phyloP scores from a whole-genome alignment of 805 yeast species.

The Candida coleopterorum region DNA sequence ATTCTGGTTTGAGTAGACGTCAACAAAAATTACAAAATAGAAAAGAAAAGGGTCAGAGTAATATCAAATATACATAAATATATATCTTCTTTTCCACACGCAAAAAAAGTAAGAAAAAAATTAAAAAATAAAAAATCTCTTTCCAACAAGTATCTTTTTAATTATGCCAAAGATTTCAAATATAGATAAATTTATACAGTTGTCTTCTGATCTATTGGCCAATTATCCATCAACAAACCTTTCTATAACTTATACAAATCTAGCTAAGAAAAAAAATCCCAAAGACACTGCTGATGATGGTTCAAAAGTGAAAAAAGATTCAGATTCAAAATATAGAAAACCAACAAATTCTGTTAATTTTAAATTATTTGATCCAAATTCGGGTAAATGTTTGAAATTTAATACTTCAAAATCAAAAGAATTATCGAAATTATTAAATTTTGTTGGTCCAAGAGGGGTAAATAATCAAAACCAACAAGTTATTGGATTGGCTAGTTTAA shows the following conservation, averaged over 20 bases:
- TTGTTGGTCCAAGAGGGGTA: conserved; percentile 68
- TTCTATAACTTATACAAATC: conserved; percentile 34
- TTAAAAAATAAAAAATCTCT: conserved; percentile 1
- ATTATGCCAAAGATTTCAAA: conserved; percentile 10
- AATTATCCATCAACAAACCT: conserved; percentile 34
- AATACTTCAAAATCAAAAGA: conserved; percentile 64
- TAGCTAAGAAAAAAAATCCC: conserved; percentile 17
- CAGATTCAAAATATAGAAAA: too few relatives aligned
- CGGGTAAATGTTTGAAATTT: conserved; percentile 58
- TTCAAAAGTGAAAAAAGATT: conserved; percentile 2
- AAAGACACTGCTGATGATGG: neutral
- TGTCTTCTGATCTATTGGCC: conserved; percentile 26
- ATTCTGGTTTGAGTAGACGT: conserved; percentile 20
- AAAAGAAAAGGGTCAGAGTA: conserved; percentile 22
- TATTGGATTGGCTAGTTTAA: conserved; percentile 35
- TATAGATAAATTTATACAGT: conserved; percentile 25
- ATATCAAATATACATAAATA: conserved; percentile 15
- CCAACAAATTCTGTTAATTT: conserved; percentile 38
- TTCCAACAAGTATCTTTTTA: neutral
- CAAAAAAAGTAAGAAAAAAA: neutral
- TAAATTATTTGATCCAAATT: conserved; percentile 60
- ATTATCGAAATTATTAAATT: conserved; percentile 64
- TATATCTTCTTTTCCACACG: neutral
- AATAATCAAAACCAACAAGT: conserved; percentile 13
- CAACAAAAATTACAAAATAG: conserved; percentile 24